Evolutionary conservation across 2,329 filamentous ascomycete genomes (phyloP).

Genomic region (Shiraia sp.): DNA sequence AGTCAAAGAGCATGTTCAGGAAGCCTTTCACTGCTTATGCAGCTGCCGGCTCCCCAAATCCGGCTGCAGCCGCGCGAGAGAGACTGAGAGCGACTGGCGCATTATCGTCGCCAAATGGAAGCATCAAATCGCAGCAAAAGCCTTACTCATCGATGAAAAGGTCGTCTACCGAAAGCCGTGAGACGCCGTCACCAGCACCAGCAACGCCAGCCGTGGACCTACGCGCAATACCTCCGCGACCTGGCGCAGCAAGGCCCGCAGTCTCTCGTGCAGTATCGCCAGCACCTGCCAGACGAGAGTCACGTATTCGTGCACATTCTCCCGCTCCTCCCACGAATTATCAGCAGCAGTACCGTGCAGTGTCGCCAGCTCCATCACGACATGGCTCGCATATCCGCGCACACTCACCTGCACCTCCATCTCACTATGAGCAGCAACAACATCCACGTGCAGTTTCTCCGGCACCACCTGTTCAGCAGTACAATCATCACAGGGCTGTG

Average conservation of each 20-base stretch:
- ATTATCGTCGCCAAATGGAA: slow-evolving; percentile 36
- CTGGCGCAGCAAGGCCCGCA: slow-evolving; percentile 30
- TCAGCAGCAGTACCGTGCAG: slow-evolving; percentile 17
- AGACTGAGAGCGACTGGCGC: slow-evolving; percentile 34
- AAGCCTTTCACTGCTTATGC: slow-evolving; percentile 69
- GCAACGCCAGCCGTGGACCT: slow-evolving; percentile 29
- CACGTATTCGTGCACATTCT: slow-evolving; percentile 29
- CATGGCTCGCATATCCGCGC: slow-evolving; percentile 35
- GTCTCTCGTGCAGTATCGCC: slow-evolving; percentile 47
- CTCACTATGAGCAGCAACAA: slow-evolving; percentile 18
- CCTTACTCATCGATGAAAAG: slow-evolving; percentile 58
- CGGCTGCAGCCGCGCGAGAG: slow-evolving; percentile 44
- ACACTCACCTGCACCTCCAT: slow-evolving; percentile 21
- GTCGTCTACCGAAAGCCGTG: slow-evolving; percentile 42
- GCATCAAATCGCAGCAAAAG: slow-evolving; percentile 48
- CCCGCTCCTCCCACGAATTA: slow-evolving; percentile 29
- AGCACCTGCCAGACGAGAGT: slow-evolving; percentile 29
- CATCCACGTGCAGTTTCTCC: slow-evolving; percentile 28
- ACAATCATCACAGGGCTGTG: slow-evolving; percentile 25
- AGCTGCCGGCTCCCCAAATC: slow-evolving; percentile 47
- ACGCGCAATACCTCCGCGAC: slow-evolving; percentile 48
- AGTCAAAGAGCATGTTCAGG: slow-evolving; percentile 61
- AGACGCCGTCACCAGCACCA: slow-evolving; percentile 35
- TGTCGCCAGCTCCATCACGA: slow-evolving; percentile 30
- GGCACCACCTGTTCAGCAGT: slow-evolving; percentile 27